Conservation (phyloP, 805 yeast species). For the Pichia cephalocereana region DNA sequence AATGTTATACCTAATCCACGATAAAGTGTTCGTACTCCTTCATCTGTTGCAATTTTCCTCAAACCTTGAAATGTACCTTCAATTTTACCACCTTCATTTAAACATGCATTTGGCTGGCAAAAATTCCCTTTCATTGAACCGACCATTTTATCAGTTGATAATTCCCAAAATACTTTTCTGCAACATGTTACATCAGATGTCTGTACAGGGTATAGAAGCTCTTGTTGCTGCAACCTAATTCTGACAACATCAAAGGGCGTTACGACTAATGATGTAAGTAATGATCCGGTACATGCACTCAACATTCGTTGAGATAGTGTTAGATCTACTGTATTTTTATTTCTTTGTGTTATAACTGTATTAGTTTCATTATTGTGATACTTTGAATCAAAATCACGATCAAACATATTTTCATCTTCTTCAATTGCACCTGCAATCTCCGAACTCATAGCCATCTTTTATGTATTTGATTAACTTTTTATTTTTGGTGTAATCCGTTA, state of each 20-base stretch:
- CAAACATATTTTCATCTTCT: constrained; percentile 20
- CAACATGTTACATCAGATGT: constrained; percentile 25
- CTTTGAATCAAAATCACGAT: not conserved
- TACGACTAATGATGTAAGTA: constrained; percentile 61
- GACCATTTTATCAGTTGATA: constrained; percentile 10
- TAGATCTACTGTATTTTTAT: constrained; percentile 24
- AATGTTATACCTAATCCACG: constrained; percentile 79
- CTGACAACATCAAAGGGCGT: constrained; percentile 80
- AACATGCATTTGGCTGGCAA: constrained; percentile 34
- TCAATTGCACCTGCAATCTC: constrained; percentile 33
- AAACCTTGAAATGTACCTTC: constrained; percentile 74
- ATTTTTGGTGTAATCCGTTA: not conserved
- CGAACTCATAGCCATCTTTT: constrained; percentile 30
- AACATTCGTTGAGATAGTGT: constrained; percentile 57
- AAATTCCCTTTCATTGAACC: constrained; percentile 15
- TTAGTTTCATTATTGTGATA: not conserved
- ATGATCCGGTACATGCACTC: constrained; percentile 70
- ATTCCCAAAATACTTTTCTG: constrained; percentile 29
- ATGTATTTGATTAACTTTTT: not conserved
- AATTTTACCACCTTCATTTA: constrained; percentile 30
- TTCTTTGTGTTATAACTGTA: not conserved
- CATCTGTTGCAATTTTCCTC: constrained; percentile 51
- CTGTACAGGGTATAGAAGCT: constrained; percentile 37
- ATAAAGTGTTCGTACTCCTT: constrained; percentile 77
- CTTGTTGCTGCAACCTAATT: constrained; percentile 71